phyloP scores from a whole-genome alignment of 78 protist species.

The Dictyostelium intermedium region DNA sequence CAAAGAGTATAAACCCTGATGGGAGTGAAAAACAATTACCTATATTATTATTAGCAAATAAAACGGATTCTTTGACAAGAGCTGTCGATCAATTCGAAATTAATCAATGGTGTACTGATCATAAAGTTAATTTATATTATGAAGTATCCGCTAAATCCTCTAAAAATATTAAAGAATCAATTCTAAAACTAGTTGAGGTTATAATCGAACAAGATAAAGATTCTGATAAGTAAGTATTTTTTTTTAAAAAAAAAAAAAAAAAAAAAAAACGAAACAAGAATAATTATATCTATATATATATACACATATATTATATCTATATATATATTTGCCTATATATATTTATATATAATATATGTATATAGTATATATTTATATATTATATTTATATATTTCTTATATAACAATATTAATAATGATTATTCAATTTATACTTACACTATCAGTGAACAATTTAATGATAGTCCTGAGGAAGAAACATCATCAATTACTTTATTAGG shows the following conservation, averaged over 20 bases:
- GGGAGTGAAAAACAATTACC: conserved; percentile 14
- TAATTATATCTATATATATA: too few species aligned
- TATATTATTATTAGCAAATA: conserved; percentile 26
- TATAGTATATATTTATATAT: neutral
- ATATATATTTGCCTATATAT: too few species aligned
- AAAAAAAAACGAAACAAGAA: neutral
- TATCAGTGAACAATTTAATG: neutral
- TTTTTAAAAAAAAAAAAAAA: neutral
- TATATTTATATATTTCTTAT: neutral
- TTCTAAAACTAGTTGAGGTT: neutral
- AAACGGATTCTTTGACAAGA: neutral
- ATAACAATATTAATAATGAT: neutral
- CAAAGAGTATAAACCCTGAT: conserved; percentile 12
- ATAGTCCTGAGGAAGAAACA: neutral
- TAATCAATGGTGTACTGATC: conserved; percentile 49
- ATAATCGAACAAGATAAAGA: conserved; percentile 21
- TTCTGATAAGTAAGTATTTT: neutral
- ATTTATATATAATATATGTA: neutral
- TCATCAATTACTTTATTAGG: neutral
- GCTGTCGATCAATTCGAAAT: conserved; percentile 20
- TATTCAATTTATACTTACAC: neutral
- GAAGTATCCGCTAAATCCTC: conserved; percentile 48
- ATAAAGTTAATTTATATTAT: neutral
- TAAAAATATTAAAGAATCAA: conserved; percentile 32
- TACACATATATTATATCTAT: neutral